Evolutionary conservation across 768 basidiomycete species (phyloP).

Genomic region (Tubosaeta sp.): DNA sequence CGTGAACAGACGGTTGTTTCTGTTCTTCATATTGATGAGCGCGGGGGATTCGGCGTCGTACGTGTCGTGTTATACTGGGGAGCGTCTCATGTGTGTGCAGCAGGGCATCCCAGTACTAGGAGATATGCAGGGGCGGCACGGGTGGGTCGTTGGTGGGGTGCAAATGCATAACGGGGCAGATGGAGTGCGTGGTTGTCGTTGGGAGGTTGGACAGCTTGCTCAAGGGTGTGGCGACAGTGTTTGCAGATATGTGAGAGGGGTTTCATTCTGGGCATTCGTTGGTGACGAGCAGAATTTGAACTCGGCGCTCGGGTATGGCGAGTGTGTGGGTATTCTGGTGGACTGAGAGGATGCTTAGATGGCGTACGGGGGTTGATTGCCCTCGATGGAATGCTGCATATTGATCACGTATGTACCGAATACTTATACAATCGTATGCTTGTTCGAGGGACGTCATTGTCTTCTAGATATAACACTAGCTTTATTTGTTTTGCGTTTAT

Average conservation of each 20-base stretch:
- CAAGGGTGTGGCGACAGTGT: constrained; percentile 98
- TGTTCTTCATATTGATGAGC: constrained; percentile 52
- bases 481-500: no score
- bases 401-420: no score
- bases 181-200: constrained; percentile 91
- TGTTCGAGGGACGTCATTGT: no score
- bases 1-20: constrained; percentile 80
- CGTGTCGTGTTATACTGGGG: constrained; percentile 68
- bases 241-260: constrained; percentile 62
- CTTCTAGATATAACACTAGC: no score
- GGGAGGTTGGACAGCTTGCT: constrained; percentile 94
- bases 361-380: no score
- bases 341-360: constrained; percentile 9
- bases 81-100: constrained; percentile 66
- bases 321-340: constrained; percentile 71
- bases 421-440: no score
- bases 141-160: constrained; percentile 88
- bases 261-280: background rate
- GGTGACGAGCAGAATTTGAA: constrained; percentile 70
- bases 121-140: constrained; percentile 80
- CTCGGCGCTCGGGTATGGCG: constrained; percentile 82
- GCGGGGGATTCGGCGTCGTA: constrained; percentile 73
- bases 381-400: no score
- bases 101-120: constrained; percentile 67
- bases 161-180: constrained; percentile 88